A percentile compares a stretch with the other conserved stretches of the same genome.
Evolutionary conservation across 108 stramenopile species (phyloP).

Genomic region (Discostella stelligeroides): DNA sequence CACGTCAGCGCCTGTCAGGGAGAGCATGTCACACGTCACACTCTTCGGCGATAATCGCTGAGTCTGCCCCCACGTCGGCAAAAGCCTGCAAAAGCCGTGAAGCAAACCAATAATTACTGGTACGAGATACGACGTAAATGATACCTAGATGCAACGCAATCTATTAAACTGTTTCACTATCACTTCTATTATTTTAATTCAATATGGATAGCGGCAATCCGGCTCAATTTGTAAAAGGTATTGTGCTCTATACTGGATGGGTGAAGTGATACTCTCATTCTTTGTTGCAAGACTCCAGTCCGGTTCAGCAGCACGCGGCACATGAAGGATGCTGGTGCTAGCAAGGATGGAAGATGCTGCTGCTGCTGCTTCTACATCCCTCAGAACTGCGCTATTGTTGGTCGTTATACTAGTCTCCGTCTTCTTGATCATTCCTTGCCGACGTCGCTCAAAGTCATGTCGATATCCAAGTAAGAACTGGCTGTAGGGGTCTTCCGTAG

Average conservation of each 20-base stretch:
- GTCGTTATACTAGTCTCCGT: no score
- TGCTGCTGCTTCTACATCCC: neutral
- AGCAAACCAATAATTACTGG: no score
- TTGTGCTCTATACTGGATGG: slow-evolving; percentile 11
- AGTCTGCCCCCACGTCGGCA: no score
- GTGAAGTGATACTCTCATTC: neutral
- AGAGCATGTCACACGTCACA: no score
- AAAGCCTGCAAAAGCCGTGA: no score
- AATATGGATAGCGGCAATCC: neutral
- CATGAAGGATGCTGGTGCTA: neutral
- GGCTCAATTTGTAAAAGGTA: slow-evolving; percentile 36
- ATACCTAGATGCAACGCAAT: no score
- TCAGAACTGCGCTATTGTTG: neutral
- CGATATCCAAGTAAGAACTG: neutral
- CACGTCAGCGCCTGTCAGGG: no score
- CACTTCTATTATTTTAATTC: neutral
- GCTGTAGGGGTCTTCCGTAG: neutral
- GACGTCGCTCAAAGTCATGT: neutral
- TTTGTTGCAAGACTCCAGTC: neutral
- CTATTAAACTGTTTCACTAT: no score
- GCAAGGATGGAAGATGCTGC: neutral
- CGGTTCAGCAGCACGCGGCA: neutral
- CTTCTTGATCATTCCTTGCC: no score
- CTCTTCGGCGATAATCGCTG: no score
- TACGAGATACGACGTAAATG: no score